Evolutionary conservation across 768 basidiomycete species (phyloP).

Genomic region (Chalciporus sphaerocephalus): DNA sequence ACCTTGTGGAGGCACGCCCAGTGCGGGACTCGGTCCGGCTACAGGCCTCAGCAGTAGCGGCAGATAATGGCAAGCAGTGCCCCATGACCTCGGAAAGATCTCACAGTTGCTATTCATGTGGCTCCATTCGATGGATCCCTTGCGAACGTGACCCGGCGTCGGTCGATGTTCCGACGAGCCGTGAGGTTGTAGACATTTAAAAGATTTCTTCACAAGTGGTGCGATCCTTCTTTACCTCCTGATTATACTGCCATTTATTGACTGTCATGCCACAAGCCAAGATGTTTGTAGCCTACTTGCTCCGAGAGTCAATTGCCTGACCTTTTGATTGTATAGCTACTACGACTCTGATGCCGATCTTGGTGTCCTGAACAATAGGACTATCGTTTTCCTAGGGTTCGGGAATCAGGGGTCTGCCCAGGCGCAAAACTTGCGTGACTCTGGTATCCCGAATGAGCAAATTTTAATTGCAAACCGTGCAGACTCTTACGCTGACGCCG

Average conservation of each 20-base stretch:
- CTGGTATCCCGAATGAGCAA: constrained; percentile 56
- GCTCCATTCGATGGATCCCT: constrained; percentile 2
- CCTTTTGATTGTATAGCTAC: constrained; percentile 29
- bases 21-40: constrained; percentile 6
- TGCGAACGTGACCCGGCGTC: constrained; percentile 9
- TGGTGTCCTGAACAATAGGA: constrained; percentile 42
- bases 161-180: constrained; percentile 2
- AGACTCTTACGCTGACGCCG: constrained; percentile 55
- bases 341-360: constrained; percentile 62
- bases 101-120: constrained; percentile 10
- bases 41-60: background rate
- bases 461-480: constrained; percentile 56
- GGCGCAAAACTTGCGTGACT: constrained; percentile 62
- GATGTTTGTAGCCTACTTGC: constrained; percentile 39
- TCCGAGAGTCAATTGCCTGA: background rate
- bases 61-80: constrained; percentile 3
- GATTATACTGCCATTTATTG: background rate
- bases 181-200: constrained; percentile 3
- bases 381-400: constrained; percentile 62
- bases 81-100: constrained; percentile 14
- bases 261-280: constrained; percentile 40
- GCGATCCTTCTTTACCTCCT: background rate
- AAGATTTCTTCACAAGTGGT: background rate
- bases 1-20: background rate
- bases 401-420: constrained; percentile 66